Evolutionary conservation across 2,329 filamentous ascomycete genomes (phyloP).

Genomic region (Alternaria sp.): DNA sequence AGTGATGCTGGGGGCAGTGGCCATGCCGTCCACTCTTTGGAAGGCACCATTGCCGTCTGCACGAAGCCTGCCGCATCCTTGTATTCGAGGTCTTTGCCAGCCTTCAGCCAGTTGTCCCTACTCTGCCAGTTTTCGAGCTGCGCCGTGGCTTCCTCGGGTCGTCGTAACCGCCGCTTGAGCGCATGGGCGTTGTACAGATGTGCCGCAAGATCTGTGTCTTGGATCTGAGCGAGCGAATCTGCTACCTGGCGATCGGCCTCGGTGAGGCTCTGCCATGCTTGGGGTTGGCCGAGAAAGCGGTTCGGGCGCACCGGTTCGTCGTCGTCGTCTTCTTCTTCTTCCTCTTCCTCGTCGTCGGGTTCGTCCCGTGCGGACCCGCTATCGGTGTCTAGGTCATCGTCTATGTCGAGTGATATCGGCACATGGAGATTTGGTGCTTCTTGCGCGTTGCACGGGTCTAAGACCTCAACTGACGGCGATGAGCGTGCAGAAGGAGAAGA

Average conservation of each 20-base stretch:
- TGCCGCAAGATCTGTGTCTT: constrained; percentile 72
- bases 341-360: constrained; percentile 10
- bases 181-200: constrained; percentile 84
- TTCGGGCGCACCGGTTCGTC: constrained; percentile 62
- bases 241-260: constrained; percentile 69
- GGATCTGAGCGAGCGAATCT: constrained; percentile 68
- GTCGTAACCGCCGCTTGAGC: constrained; percentile 64
- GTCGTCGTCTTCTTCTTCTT: not conserved
- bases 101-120: constrained; percentile 53
- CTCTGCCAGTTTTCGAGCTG: constrained; percentile 48
- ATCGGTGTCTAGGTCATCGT: constrained; percentile 27
- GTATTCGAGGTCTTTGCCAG: constrained; percentile 38
- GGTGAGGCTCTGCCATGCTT: constrained; percentile 73
- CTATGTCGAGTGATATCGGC: constrained; percentile 6
- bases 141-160: constrained; percentile 23
- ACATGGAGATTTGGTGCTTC: constrained; percentile 19
- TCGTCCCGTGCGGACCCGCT: constrained; percentile 23
- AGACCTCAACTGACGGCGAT: constrained; percentile 14
- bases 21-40: constrained; percentile 83
- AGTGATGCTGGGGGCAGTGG: constrained; percentile 72
- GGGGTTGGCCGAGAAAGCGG: constrained; percentile 72
- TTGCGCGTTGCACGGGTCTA: constrained; percentile 14
- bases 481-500: constrained; percentile 14
- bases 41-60: constrained; percentile 53
- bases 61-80: constrained; percentile 37